A percentile compares a stretch with the other conserved stretches of the same genome.
phyloP scores from a whole-genome alignment of 2,329 filamentous ascomycete species.

The Colletotrichum lentis region DNA sequence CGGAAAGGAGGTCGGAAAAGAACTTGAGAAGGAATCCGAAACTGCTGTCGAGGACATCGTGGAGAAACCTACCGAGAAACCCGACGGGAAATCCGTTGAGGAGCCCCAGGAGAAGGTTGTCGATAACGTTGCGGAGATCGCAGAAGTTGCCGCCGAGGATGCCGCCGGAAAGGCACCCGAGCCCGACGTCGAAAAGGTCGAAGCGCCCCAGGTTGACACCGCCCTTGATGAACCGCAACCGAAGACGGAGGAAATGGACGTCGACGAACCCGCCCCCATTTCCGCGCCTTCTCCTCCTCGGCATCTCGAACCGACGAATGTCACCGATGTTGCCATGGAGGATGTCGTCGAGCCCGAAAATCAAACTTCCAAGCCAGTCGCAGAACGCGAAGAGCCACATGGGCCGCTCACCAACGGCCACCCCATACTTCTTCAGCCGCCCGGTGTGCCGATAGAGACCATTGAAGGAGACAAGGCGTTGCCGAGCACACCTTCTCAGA shows the following conservation, averaged over 20 bases:
- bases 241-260: conserved; percentile 55
- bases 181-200: conserved; percentile 37
- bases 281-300: conserved; percentile 18
- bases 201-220: background rate
- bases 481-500: conserved; percentile 59
- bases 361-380: conserved; percentile 40
- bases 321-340: conserved; percentile 40
- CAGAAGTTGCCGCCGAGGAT: background rate
- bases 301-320: background rate
- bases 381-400: conserved; percentile 9
- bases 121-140: no score
- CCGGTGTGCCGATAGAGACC: conserved; percentile 35
- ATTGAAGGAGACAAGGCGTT: conserved; percentile 42
- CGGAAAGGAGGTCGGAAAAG: background rate
- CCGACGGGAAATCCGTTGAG: background rate
- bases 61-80: background rate
- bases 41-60: background rate
- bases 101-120: background rate
- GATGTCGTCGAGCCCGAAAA: conserved; percentile 40
- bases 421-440: conserved; percentile 24
- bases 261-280: conserved; percentile 43
- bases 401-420: conserved; percentile 24
- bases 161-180: conserved; percentile 1
- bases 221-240: conserved; percentile 42
- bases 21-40: background rate